Percentiles rank a stretch among this genome's conserved stretches.
These are phyloP conservation scores for Fonsecaea pedrosoi DNA, from an alignment of 2,329 filamentous ascomycete genomes.

Conservation along the genomic window DNA sequence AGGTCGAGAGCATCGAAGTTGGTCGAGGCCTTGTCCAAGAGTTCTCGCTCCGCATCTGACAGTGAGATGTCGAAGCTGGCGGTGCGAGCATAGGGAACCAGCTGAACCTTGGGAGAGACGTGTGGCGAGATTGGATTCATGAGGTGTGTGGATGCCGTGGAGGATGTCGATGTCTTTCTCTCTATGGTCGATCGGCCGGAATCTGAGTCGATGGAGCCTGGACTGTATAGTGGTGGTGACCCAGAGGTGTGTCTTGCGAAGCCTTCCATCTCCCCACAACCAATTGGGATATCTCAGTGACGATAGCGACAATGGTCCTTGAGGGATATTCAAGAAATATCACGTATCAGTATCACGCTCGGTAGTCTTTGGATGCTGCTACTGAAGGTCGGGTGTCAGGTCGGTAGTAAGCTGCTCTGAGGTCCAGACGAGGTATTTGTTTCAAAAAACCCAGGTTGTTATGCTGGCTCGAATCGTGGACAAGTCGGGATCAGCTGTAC, in stretches of 20 bases:
- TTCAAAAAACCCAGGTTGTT: not conserved
- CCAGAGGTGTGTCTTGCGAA: slow-evolving; percentile 22
- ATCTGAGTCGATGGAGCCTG: slow-evolving; percentile 24
- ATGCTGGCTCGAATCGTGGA: slow-evolving; percentile 8
- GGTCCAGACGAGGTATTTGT: slow-evolving; percentile 6
- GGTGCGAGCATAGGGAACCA: slow-evolving; percentile 37
- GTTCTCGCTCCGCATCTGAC: slow-evolving; percentile 35
- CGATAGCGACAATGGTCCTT: not conserved
- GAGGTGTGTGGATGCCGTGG: slow-evolving; percentile 12
- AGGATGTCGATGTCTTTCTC: slow-evolving; percentile 22
- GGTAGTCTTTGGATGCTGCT: not conserved
- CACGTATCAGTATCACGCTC: not conserved
- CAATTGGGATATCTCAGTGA: not conserved
- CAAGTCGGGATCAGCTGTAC: slow-evolving; percentile 24
- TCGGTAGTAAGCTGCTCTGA: not conserved
- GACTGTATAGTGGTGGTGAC: slow-evolving; percentile 17
- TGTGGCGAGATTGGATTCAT: slow-evolving; percentile 26
- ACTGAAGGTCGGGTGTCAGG: not conserved
- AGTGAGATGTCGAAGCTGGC: slow-evolving; percentile 38
- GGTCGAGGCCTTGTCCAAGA: slow-evolving; percentile 31
- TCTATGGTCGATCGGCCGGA: slow-evolving; percentile 28
- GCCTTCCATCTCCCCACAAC: slow-evolving; percentile 28
- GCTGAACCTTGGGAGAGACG: slow-evolving; percentile 35
- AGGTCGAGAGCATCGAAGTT: slow-evolving; percentile 39
- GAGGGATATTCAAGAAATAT: slow-evolving; percentile 5